A percentile compares a stretch with the other conserved stretches of the same genome.
Evolutionary conservation across 2,329 filamentous ascomycete genomes (phyloP).

Genomic region (Pestalotiopsis sp.): DNA sequence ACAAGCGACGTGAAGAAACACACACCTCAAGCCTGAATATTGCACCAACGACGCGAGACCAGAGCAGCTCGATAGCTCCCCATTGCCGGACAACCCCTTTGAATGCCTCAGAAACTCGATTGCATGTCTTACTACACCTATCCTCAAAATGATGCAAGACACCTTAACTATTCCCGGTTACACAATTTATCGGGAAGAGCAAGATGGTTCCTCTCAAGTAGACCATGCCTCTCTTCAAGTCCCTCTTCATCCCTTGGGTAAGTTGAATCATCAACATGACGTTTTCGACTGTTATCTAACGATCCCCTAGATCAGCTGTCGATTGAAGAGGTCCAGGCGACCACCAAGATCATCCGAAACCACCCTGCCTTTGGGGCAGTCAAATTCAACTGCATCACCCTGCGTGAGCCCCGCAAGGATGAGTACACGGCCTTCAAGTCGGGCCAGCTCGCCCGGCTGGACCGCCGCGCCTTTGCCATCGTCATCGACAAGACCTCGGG

Average conservation of each 20-base stretch:
- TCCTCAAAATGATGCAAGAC: constrained; percentile 41
- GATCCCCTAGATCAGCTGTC: constrained; percentile 52
- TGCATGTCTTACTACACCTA: constrained; percentile 16
- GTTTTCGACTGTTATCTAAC: constrained; percentile 10
- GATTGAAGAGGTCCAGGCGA: constrained; percentile 54
- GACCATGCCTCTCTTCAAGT: constrained; percentile 25
- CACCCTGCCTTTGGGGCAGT: constrained; percentile 33
- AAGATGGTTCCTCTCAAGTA: constrained; percentile 38
- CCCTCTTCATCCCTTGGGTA: constrained; percentile 41
- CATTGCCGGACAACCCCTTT: not conserved
- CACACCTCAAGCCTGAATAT: not conserved
- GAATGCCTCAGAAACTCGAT: constrained; percentile 1
- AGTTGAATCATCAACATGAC: not conserved
- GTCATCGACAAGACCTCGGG: constrained; percentile 42
- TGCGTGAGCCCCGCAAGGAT: constrained; percentile 67
- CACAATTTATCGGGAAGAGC: constrained; percentile 46
- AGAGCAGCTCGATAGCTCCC: constrained; percentile 3
- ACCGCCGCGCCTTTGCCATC: constrained; percentile 53
- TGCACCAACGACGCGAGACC: not conserved
- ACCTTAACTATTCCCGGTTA: constrained; percentile 47
- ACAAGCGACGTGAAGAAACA: not conserved
- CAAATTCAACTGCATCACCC: constrained; percentile 65
- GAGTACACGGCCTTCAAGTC: constrained; percentile 63
- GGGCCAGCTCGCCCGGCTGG: constrained; percentile 47
- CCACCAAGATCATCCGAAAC: constrained; percentile 50